phyloP scores from a whole-genome alignment of 768 basidiomycete genomes.

The Mycena haematopus region DNA sequence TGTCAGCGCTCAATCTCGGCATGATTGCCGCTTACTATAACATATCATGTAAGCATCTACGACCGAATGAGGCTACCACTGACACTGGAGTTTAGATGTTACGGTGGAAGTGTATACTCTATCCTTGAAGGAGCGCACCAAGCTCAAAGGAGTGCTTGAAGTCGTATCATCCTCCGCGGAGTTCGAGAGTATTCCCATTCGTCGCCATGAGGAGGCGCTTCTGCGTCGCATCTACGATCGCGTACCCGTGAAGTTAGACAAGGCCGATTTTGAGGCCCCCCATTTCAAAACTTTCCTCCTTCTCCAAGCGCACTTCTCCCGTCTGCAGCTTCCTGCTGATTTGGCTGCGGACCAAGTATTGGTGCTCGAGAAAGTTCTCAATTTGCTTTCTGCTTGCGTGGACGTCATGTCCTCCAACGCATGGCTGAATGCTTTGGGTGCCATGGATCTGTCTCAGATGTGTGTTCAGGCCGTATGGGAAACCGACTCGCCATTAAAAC shows the following conservation, averaged over 20 bases:
- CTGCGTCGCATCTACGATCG: conserved; percentile 94
- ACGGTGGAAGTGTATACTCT: conserved; percentile 97
- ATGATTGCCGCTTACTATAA: conserved; percentile 99
- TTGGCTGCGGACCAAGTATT: conserved; percentile 89
- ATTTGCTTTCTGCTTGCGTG: conserved; percentile 91
- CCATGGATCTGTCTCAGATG: conserved; percentile 99
- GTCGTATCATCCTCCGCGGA: conserved; percentile 97
- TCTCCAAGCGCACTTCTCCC: conserved; percentile 95
- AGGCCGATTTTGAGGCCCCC: conserved; percentile 86
- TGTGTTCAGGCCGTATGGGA: conserved; percentile 99
- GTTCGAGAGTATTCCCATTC: conserved; percentile 94
- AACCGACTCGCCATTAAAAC: conserved; percentile 91
- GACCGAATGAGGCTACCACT: not conserved
- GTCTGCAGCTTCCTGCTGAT: conserved; percentile 90
- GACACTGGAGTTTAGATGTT: conserved; percentile 62
- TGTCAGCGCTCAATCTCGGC: conserved; percentile 90
- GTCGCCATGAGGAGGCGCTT: conserved; percentile 87
- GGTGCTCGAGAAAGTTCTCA: conserved; percentile 90
- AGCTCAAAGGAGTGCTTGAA: conserved; percentile 95
- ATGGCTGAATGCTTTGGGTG: conserved; percentile 91
- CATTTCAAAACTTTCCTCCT: conserved; percentile 99
- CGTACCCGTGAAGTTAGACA: conserved; percentile 92
- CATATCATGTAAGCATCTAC: conserved; percentile 73
- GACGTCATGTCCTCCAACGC: conserved; percentile 99
- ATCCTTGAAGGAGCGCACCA: conserved; percentile 95